Evolutionary conservation across 192 early-diverging fungal genomes (phyloP).

Genomic region (Entomortierella parvispora): DNA sequence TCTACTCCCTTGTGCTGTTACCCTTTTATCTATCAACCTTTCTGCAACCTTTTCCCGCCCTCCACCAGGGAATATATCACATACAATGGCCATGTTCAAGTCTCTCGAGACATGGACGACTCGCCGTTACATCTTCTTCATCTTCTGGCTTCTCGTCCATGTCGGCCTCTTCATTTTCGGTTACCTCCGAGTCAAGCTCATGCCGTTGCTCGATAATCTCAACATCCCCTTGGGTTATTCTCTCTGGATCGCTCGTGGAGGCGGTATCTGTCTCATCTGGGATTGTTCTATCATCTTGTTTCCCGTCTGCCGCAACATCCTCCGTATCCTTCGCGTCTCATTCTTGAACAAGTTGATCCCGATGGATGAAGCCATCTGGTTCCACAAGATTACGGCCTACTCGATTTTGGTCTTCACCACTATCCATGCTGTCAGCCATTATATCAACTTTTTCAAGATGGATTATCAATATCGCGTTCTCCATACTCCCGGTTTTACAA

Average conservation of each 20-base stretch:
- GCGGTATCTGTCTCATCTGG: conserved; percentile 64
- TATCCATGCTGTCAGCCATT: conserved; percentile 69
- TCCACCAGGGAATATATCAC: background rate
- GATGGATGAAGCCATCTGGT: conserved; percentile 81
- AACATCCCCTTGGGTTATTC: conserved; percentile 56
- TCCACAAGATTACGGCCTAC: conserved; percentile 78
- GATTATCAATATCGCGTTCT: conserved; percentile 15
- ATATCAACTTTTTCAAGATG: conserved; percentile 62
- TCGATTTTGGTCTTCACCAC: conserved; percentile 69
- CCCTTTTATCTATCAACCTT: background rate
- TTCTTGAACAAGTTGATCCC: conserved; percentile 71
- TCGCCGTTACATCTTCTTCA: conserved; percentile 45
- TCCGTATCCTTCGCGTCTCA: conserved; percentile 61
- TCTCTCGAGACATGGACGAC: conserved; percentile 43
- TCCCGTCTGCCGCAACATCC: conserved; percentile 73
- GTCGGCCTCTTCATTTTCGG: conserved; percentile 61
- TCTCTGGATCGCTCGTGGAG: conserved; percentile 67
- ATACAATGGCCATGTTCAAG: conserved; percentile 23
- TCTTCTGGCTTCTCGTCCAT: conserved; percentile 54
- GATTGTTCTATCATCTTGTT: conserved; percentile 65
- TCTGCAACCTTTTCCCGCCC: background rate
- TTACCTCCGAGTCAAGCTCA: conserved; percentile 59
- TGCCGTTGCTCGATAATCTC: conserved; percentile 57
- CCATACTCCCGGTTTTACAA: conserved; percentile 5
- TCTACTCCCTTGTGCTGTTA: background rate